Evolutionary conservation across 257 asterid species (phyloP), one percentile per base, ranked within the genome.

Genomic region (Phtheirospermum japonicum): DNA sequence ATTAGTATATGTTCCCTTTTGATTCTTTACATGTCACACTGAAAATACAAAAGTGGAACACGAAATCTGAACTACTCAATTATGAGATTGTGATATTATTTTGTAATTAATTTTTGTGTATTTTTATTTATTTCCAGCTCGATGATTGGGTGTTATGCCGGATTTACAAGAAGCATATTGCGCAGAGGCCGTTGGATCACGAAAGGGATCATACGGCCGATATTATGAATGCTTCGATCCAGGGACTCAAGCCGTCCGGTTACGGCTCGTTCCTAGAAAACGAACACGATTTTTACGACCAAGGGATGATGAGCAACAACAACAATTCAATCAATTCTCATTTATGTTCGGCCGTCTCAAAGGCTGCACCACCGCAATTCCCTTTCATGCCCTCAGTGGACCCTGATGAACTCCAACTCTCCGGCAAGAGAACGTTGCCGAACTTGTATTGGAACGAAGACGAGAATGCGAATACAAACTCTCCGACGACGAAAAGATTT

Each of bases 81-180:
- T 23, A 23, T 23, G 28, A 23, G 3, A 1, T 23, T 23, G 12
- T 30, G 11, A 5, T 9, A 23, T 6, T 5, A 11, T 6, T 31
- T n/a, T 46, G 6, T 7, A 3, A 52, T 5, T 19, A 7, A 5
- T 51, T 10, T 19, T 20, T 51, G 0, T 10, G 6, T 54, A n/a
- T n/a, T n/a, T n/a, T 13, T 11, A 4, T 12, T 4, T 26, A 11
- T 20, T 13, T 2, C 26, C 16, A 30, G 36, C 37, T 23, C 4
- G 95, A 87, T 73, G 88, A 87, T 68, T 85, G 96, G 96, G 96
- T 87, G n/a, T 52, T 87, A 0, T 85, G 94, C 50, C 78, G 96
- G 34, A 85, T 87, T 57, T 85, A 87, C 82, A 82, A 84, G 78
- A 87, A 87, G 82, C 76, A 66, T 67, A 83, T 73, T 52, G 65